Evolutionary conservation across 306 rosid species (phyloP), one percentile per base, ranked within the genome.

Genomic region (Corylus avellana): DNA sequence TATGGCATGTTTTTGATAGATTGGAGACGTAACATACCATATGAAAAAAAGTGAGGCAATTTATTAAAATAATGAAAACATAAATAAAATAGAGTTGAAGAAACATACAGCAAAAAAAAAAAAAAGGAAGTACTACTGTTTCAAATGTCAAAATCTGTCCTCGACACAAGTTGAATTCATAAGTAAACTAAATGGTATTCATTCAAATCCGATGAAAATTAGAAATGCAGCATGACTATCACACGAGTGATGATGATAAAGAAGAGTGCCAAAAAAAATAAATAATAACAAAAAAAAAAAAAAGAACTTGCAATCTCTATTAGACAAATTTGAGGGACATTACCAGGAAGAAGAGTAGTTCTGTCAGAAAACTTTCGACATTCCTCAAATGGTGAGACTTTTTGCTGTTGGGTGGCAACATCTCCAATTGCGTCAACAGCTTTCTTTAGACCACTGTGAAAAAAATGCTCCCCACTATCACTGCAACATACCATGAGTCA

Each of bases 301-400:
- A 22, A 17, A 66, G 50, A 66, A 66, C 27, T 39, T 66, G 50
- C 14, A 39, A 17, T 25, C 8, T 12, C 22, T 37, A 37, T 42
- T 39, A 4, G 50, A 67, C 13, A 67, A 75, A 14, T 44, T 29
- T 61, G 11, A 29, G 78, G 37, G 73, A 32, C 57, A 71, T 73
- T 32, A 82, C 64, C 81, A 78, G 80, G 59, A 35, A 72, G 12
- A 55, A 54, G 82, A 83, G 22, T 29, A 42, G 73, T 47, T 70
- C 76, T 11, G 49, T 56, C 32, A 59, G 57, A 83, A 56, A 27
- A 81, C 88, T 77, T 75, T 81, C 86, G 82, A 74, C 76, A 85
- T 75, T 85, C 75, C 74, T 61, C 67, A 73, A 78, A 44, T 67
- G 71, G 62, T 2, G 79, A 44, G 39, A 20, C 63, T 77, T 81